Percentiles rank a stretch among this genome's conserved stretches.
These are phyloP conservation scores for Aspergillus glaucus DNA, from an alignment of 2,329 filamentous ascomycete genomes.

Conservation along the genomic window DNA sequence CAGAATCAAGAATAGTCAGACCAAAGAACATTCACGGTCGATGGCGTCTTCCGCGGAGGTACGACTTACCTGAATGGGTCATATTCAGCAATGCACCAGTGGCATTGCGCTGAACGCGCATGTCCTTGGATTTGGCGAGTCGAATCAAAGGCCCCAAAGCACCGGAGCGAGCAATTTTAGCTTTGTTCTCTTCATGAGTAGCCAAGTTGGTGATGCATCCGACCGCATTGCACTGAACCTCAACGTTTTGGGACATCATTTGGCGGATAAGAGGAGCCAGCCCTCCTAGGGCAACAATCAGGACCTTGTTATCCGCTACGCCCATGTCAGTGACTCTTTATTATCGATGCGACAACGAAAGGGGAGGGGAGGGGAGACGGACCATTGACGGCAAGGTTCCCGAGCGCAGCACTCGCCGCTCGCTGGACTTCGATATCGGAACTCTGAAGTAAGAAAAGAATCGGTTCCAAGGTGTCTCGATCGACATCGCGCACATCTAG, in stretches of 20 bases:
- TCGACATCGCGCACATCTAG: slow-evolving; percentile 95
- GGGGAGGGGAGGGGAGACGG: slow-evolving; percentile 8
- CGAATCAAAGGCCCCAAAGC: slow-evolving; percentile 85
- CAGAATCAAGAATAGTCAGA: slow-evolving; percentile 14
- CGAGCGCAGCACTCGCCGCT: slow-evolving; percentile 89
- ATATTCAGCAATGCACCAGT: slow-evolving; percentile 96
- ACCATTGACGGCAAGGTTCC: slow-evolving; percentile 97
- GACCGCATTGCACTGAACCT: slow-evolving; percentile 98
- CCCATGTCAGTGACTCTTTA: slow-evolving; percentile 36
- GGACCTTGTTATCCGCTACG: slow-evolving; percentile 94
- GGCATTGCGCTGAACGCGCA: slow-evolving; percentile 96
- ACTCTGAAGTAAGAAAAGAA: slow-evolving; percentile 89
- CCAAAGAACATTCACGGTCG: background rate
- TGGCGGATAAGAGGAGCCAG: slow-evolving; percentile 88
- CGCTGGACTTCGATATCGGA: slow-evolving; percentile 95
- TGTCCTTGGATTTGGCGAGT: slow-evolving; percentile 93
- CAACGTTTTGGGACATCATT: slow-evolving; percentile 97
- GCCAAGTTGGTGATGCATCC: slow-evolving; percentile 98
- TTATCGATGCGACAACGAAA: slow-evolving; percentile 9
- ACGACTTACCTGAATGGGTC: slow-evolving; percentile 82
- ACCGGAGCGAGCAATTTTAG: slow-evolving; percentile 92
- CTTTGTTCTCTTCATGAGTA: slow-evolving; percentile 98
- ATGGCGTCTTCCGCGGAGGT: background rate
- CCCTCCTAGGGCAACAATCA: slow-evolving; percentile 88
- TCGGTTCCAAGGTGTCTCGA: slow-evolving; percentile 88